Evolutionary conservation across 2,329 filamentous ascomycete genomes (phyloP).

Genomic region (Colletotrichum orbiculare): DNA sequence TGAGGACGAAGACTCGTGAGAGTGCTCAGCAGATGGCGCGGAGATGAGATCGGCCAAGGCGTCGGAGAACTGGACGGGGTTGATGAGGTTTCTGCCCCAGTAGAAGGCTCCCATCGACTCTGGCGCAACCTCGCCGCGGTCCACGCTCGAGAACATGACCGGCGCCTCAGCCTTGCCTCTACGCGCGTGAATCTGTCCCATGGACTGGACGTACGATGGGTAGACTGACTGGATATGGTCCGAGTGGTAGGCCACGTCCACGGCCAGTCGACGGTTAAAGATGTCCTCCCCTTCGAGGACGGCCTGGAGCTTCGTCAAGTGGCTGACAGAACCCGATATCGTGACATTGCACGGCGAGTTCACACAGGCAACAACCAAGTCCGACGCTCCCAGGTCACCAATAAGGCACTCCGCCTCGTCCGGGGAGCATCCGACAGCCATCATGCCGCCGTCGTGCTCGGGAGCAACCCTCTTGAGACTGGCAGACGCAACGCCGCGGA

Average conservation of each 20-base stretch:
- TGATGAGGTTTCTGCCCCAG: too few species aligned
- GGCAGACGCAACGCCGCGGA: not conserved
- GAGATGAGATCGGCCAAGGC: not conserved
- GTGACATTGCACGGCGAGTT: constrained; percentile 42
- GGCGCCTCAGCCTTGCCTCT: not conserved
- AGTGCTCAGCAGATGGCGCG: not conserved
- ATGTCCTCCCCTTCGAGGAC: constrained; percentile 51
- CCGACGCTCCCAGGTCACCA: not conserved
- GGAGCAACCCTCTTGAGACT: not conserved
- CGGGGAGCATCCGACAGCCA: constrained; percentile 14
- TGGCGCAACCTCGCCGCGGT: too few species aligned
- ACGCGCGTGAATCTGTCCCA: not conserved
- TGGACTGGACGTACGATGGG: not conserved
- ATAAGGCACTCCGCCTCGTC: not conserved
- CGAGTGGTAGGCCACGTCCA: constrained; percentile 39
- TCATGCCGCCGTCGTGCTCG: constrained; percentile 15
- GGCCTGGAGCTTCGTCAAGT: constrained; percentile 43
- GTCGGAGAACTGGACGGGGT: too few species aligned
- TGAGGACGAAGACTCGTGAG: too few species aligned
- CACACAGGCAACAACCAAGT: constrained; percentile 37
- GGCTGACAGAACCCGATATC: constrained; percentile 26
- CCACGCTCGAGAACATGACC: not conserved
- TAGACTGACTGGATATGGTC: constrained; percentile 32
- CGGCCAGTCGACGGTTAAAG: constrained; percentile 42
- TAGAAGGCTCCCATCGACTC: too few species aligned